Base-by-base conservation (phyloP, 2,329 filamentous ascomycete species). In the Eurotiales sp. region DNA sequence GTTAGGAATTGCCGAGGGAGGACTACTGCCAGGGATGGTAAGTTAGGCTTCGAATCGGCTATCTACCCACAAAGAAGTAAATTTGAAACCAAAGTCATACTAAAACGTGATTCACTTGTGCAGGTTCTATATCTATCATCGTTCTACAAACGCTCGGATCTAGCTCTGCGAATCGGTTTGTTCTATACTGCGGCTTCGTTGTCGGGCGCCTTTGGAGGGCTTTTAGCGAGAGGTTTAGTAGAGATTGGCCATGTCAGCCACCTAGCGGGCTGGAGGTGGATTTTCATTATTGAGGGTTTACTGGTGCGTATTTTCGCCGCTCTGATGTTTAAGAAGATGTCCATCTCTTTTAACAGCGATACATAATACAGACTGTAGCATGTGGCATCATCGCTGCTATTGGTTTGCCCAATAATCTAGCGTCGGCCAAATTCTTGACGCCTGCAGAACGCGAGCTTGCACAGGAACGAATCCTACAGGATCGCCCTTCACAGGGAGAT, bases 121-220 rank as follows among this genome's bases (percentile, higher is more conserved):
- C 32, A 79, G 74, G 77, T 86, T 1, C 69, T 88, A 1, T 87
- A 87, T 59, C 73, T 88, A 11, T 84, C 82, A 0, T 73, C 76
- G 6, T 77, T 87, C 56, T 84, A 86, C 59, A 78, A 75, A 15
- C 72, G 82, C 17, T 72, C 76, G 1, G 82, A 86, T 56, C 70
- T 86, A 55, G 81, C 82, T 0, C 64, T 85, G 32, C 74, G 84
- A 4, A 84, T 87, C 45, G 84, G 83, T 25, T 70, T 87, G 5
- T 86, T 87, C 60, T 87, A 86, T 62, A 85, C 82, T 0, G 82
- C 83, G 1, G 82, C 83, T 0, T 84, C 82, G 1, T 66, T 87
- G 4, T 84, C 81, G 0, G 82, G 83, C 2, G 82, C 82, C 1
- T 86, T 85, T 61, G 82, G 82, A 23, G 83, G 80, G 5, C 72